Conservation (phyloP, 495 filamentous ascomycete species). For the Podospora australis region DNA sequence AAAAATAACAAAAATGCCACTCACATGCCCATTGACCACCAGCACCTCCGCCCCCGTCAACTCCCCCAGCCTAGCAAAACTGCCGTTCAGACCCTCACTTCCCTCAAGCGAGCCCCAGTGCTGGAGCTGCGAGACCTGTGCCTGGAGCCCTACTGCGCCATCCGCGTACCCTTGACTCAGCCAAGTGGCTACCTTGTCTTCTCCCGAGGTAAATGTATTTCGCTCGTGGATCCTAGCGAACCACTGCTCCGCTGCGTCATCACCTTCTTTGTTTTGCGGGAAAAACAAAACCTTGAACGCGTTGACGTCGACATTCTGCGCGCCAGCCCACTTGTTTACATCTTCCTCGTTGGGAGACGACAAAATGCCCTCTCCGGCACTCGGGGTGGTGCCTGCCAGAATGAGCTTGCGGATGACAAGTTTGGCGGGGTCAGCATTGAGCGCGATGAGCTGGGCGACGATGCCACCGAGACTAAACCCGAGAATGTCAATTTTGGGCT, state of each 20-base stretch:
- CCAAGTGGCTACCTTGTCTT: conserved; percentile 9
- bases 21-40: conserved; percentile 27
- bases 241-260: conserved; percentile 11
- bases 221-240: conserved; percentile 17
- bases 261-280: conserved; percentile 2
- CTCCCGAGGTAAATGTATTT: too few species aligned
- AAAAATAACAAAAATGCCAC: background rate
- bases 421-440: conserved; percentile 10
- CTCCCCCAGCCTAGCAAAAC: conserved; percentile 22
- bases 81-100: conserved; percentile 9
- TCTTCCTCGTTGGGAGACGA: conserved; percentile 12
- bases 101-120: conserved; percentile 4
- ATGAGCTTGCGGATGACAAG: conserved; percentile 18
- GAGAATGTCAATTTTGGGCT: conserved; percentile 25
- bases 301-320: conserved; percentile 13
- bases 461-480: conserved; percentile 30
- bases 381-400: conserved; percentile 18
- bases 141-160: conserved; percentile 10
- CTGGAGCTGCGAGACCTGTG: conserved; percentile 8
- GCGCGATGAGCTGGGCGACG: conserved; percentile 24
- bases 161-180: conserved; percentile 14
- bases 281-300: conserved; percentile 20
- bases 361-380: conserved; percentile 14
- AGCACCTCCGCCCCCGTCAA: conserved; percentile 27
- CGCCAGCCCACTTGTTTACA: conserved; percentile 7